Conservation (phyloP, 108 stramenopile species). For the Parmales sp. region DNA sequence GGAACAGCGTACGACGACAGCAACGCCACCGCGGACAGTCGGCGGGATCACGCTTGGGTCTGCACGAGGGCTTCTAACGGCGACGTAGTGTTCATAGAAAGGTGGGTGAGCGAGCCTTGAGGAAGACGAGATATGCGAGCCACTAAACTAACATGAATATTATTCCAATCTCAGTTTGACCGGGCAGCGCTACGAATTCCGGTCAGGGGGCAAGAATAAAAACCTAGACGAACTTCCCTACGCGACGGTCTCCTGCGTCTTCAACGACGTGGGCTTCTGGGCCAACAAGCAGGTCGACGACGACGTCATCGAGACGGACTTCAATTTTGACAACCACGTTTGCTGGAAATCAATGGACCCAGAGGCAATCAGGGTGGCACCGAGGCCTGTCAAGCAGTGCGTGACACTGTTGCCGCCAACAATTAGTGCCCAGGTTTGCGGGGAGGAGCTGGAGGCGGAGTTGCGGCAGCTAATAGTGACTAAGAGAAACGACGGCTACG, state of each 20-base stretch:
- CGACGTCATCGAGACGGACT: slow-evolving; percentile 1
- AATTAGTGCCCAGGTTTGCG: not conserved
- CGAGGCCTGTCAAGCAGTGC: not conserved
- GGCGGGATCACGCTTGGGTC: slow-evolving; percentile 2
- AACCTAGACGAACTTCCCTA: slow-evolving; percentile 11
- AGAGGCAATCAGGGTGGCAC: not conserved
- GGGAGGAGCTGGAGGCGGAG: slow-evolving; percentile 18
- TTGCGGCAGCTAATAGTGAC: slow-evolving; percentile 16
- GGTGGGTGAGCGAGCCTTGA: too few relatives aligned
- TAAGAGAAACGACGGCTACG: slow-evolving; percentile 18
- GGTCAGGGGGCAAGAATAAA: not conserved
- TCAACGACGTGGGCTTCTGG: slow-evolving; percentile 25
- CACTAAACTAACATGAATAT: too few relatives aligned
- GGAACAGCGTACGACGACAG: slow-evolving; percentile 24
- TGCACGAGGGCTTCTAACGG: not conserved
- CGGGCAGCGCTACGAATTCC: slow-evolving; percentile 14
- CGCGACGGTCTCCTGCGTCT: slow-evolving; percentile 26
- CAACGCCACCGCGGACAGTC: not conserved
- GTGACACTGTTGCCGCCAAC: slow-evolving; percentile 13
- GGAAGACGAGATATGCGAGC: too few relatives aligned
- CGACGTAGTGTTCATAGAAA: not conserved
- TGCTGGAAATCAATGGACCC: slow-evolving; percentile 31
- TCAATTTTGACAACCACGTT: slow-evolving; percentile 19
- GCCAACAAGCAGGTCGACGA: slow-evolving; percentile 35
- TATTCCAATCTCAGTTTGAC: too few relatives aligned